Base-by-base conservation (phyloP, 2,329 filamentous ascomycete genomes). In the Cordyceps cicadae region DNA sequence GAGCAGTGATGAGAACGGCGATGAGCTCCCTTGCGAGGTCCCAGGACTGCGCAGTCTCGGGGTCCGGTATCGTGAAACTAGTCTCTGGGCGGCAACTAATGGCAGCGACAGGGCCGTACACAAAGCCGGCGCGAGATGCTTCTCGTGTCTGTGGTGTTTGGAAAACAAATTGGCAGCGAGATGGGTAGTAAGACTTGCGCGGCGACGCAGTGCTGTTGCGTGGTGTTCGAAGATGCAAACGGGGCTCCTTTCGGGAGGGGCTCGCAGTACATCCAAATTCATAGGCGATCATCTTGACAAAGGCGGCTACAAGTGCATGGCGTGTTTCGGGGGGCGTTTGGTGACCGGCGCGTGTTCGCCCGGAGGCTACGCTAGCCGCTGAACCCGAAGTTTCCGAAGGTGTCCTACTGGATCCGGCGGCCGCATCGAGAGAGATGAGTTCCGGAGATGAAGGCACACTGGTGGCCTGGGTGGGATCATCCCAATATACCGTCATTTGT, bases 241-340 rank as follows among this genome's bases (percentile, higher is more conserved):
- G 78, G 11, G 85, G 85, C 66, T 87, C 85, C 26, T 77, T 74
- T 46, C 84, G 79, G 17, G 84, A 75, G 29, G 79, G 75, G 2
- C 77, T 75, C 54, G 86, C 80, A 65, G 81, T 87, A 70, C 85
- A 87, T 55, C 83, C 82, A 70, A 87, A 87, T 64, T 87, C 84
- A 66, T 87, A 87, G 19, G 83, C 79, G 17, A 87, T 79, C 5
- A 87, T 77, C 69, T 87, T 87, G 60, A 87, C 70, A 60, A 87
- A 87, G 41, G 84, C 79, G 3, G 79, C 77, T 14, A 85, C 65
- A n/a, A 87, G 74, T 59, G 77, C 77, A 59, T 84, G 79, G 34
- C 85, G 81, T 66, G 77, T 80, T 54, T 86, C 82, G 7, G 79
- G 68, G 0, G 84, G 84, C 77, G 86, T 85, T 52, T 79, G 73